Conservation (phyloP, 495 filamentous ascomycete species). For the Penicillium simplicissimum region DNA sequence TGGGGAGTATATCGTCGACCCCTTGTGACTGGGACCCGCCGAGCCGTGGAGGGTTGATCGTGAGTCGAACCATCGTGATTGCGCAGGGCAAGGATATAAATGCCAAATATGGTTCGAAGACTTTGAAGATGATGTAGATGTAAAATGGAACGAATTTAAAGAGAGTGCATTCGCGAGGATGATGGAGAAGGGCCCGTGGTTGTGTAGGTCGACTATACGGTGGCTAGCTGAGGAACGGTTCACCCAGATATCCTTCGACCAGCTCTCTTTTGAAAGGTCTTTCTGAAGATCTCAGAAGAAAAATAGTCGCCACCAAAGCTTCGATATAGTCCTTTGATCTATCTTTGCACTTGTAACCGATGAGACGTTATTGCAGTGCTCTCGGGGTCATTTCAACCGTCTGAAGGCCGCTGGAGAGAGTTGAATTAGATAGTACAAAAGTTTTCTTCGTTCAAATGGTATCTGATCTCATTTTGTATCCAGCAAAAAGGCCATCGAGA, state of each 20-base stretch:
- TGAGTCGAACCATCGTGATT: not conserved
- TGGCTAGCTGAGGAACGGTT: no score
- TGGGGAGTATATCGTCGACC: not conserved
- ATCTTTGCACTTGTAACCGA: no score
- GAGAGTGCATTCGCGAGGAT: not conserved
- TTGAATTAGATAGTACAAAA: not conserved
- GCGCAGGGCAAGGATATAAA: not conserved
- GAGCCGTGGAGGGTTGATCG: not conserved
- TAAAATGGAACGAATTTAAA: not conserved
- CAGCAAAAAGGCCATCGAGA: not conserved
- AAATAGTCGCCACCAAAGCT: no score
- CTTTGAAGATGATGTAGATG: not conserved
- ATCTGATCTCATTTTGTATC: slow-evolving; percentile 8
- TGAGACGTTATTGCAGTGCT: no score
- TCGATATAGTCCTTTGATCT: no score
- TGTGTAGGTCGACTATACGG: not conserved
- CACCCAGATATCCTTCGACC: no score
- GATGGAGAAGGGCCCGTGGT: not conserved
- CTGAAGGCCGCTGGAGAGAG: not conserved
- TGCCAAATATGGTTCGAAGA: not conserved
- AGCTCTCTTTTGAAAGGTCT: no score
- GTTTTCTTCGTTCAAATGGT: slow-evolving; percentile 13
- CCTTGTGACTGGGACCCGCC: not conserved
- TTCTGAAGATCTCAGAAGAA: no score
- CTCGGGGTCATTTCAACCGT: no score